Base-by-base conservation (phyloP, 192 early-diverging fungal genomes). In the Backusella tuberculispora region DNA sequence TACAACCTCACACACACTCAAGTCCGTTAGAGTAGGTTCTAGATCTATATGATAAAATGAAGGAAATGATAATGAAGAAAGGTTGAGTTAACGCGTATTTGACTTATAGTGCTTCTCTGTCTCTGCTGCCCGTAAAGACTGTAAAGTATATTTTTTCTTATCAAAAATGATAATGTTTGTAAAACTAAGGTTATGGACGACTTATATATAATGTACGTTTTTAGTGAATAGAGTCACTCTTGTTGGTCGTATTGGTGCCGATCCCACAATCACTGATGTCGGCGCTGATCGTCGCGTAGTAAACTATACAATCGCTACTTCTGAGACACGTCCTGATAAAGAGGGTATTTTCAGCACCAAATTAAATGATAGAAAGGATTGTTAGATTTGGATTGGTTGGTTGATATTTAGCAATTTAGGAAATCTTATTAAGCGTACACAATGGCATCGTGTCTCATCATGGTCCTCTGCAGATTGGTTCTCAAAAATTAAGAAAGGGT, bases 151-250 rank as follows among this genome's bases (percentile, higher is more conserved):
- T 10, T 34, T 34, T 34, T 34, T 34, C 29, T 34, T 34, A 6
- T 5, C 0, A 29, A 19, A 48, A 48, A 38, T 14, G 26, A 17
- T n/a, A 0, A 15, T 43, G 41, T 63, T 44, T 56, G 14, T 40
- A 60, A 13, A 40, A 12, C 43, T 26, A 13, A 48, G 5, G 26
- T 46, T 17, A 14, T 42, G 47, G 43, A 40, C 13, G 17, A 19
- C 14, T 50, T 60, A 53, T 43, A 43, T 66, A 65, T 19, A 34
- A 34, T 34, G 29, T 34, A 34, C 29, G 29, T 65, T 42, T 13
- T 44, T 68, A 87, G 83, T 93, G 56, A 93, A 93, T 84, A 90
- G 91, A 83, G 87, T 86, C 17, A 89, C 82, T 1, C 80, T 93
- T 44, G 71, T 92, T 26, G 92, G 92, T 68, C 83, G 85, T 66